Percentiles rank a stretch among this genome's conserved stretches.
Evolutionary conservation across 495 filamentous ascomycete genomes (phyloP).

Genomic region (Neurospora discreta): DNA sequence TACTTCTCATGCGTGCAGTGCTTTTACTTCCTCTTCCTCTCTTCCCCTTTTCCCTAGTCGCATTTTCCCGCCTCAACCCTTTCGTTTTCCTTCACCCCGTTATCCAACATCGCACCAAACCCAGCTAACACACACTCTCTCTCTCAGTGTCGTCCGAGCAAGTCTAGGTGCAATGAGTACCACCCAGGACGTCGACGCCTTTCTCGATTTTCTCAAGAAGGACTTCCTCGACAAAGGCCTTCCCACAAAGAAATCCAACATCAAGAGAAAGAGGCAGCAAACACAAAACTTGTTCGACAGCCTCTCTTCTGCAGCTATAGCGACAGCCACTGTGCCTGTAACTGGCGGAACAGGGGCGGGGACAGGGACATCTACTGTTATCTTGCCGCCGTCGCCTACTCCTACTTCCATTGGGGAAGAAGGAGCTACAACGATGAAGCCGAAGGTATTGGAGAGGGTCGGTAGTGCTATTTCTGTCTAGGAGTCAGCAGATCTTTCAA

Average conservation of each 20-base stretch:
- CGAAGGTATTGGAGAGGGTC: background rate
- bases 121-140: background rate
- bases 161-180: conserved; percentile 67
- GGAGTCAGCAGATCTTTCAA: no score
- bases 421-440: background rate
- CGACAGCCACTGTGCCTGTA: background rate
- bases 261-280: background rate
- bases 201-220: conserved; percentile 46
- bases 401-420: background rate
- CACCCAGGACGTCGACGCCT: conserved; percentile 43
- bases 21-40: background rate
- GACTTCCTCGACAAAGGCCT: conserved; percentile 28
- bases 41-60: background rate
- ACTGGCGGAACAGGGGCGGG: background rate
- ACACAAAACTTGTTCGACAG: background rate
- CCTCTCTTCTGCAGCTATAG: background rate
- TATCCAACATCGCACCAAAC: background rate
- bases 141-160: conserved; percentile 45
- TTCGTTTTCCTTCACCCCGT: background rate
- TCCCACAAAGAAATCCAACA: background rate
- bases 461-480: background rate
- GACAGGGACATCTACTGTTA: background rate
- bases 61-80: background rate
- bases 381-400: background rate
- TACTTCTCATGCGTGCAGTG: background rate